Evolutionary conservation across 495 filamentous ascomycete genomes (phyloP), one percentile per base, ranked within the genome.

Genomic region (Hypomontagnella monticulosa): DNA sequence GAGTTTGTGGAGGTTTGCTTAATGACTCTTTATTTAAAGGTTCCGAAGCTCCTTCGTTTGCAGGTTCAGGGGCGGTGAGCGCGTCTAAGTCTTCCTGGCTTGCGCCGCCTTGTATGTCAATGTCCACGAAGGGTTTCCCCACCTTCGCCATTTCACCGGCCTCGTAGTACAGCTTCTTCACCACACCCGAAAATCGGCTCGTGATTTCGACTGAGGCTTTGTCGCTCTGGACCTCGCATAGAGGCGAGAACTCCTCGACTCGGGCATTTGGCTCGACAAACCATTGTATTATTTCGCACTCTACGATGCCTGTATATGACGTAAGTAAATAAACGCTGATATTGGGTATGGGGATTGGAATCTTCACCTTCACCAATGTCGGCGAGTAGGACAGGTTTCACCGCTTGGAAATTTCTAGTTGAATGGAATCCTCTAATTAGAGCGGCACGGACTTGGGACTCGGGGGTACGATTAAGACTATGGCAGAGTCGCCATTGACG

Each of bases 201-300:
- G 95, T 97, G 55, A 99, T 99, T 86, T 98, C 95, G 38, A 97
- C 93, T n/a, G 92, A 93, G 11, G 96, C 96, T 76, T 99, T 99
- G 79, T 99, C 96, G 54, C 91, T 95, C 74, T 97, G 95, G 38
- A 98, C 96, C 78, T 99, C 95, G 76, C 96, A 99, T 36, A 99
- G 79, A 55, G 92, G 94, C 73, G 96, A 94, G 86, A 96, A 99
- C 78, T 99, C 93, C 80, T 98, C 93, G 67, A 99, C 93, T 53
- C 92, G 88, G 19, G 96, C 96, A 49, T 91, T 93, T 50, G 96
- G 93, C 75, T 97, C 90, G 61, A 98, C 95, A 75, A 97, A 99
- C 96, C 96, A 99, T 81, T 98, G 96, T 68, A 98, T 98, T 71
- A 99, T 91, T 75, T 98, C 94, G 75, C 95, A 96, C 79, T 99